Percentiles rank a stretch among this genome's conserved stretches.
Evolutionary conservation across 805 yeast species (phyloP).

Genomic region (Kodamaea hsintzibuensis): DNA sequence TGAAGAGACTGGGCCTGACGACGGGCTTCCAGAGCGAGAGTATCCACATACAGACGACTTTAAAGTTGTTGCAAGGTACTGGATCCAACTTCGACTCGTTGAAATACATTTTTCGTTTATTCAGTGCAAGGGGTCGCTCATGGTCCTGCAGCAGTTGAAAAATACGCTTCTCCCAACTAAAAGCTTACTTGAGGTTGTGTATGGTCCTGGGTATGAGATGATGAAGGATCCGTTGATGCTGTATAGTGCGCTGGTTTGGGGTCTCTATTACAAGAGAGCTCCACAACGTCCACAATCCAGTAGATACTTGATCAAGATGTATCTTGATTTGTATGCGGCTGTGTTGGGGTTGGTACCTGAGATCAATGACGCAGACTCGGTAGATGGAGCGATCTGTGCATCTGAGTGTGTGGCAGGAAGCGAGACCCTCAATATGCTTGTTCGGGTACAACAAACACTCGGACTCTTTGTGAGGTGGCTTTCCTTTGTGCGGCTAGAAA

Average conservation of each 20-base stretch:
- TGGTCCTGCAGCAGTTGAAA: constrained; percentile 25
- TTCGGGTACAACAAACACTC: constrained; percentile 18
- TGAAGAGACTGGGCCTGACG: not conserved
- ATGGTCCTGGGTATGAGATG: constrained; percentile 15
- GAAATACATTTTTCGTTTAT: constrained; percentile 28
- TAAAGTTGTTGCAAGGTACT: constrained; percentile 19
- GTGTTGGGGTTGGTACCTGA: constrained; percentile 11
- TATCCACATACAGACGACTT: constrained; percentile 16
- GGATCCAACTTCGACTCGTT: constrained; percentile 31
- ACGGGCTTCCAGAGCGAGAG: not conserved
- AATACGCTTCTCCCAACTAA: constrained; percentile 27
- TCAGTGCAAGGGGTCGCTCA: constrained; percentile 28
- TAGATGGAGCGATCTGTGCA: not conserved
- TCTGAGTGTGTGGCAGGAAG: constrained; percentile 7
- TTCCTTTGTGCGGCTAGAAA: constrained; percentile 26
- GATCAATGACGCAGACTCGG: constrained; percentile 4
- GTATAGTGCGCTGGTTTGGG: constrained; percentile 17
- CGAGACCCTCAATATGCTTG: constrained; percentile 5
- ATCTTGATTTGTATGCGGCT: constrained; percentile 19
- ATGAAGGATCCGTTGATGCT: constrained; percentile 9
- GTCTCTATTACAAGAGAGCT: constrained; percentile 23
- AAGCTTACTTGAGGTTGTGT: constrained; percentile 17
- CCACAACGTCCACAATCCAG: constrained; percentile 7
- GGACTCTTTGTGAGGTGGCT: constrained; percentile 25
- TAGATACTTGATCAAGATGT: constrained; percentile 17